These are phyloP conservation scores for Ploettnerulaceae sp. DNA, from an alignment of 2,329 filamentous ascomycete genomes.

Conservation along the genomic window DNA sequence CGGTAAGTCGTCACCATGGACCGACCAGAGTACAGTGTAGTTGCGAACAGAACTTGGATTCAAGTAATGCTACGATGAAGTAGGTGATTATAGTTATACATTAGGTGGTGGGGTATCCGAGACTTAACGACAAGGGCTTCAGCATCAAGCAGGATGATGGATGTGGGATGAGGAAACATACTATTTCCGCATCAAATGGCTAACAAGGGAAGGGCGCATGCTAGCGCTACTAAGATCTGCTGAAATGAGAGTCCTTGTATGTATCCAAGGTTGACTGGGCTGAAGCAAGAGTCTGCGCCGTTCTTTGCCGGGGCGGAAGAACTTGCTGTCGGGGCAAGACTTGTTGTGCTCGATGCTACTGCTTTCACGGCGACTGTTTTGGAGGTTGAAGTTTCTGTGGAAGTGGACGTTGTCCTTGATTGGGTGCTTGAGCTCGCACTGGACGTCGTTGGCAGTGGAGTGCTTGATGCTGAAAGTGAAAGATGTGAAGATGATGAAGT, in stretches of 20 bases:
- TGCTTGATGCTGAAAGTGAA: neutral
- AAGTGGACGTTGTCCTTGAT: no score
- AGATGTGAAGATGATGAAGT: neutral
- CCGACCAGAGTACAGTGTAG: neutral
- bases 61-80: neutral
- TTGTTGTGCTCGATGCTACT: no score
- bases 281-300: neutral
- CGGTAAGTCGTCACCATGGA: neutral
- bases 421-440: no score
- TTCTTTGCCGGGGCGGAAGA: neutral
- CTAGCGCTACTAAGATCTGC: neutral
- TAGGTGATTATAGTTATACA: no score
- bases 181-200: neutral
- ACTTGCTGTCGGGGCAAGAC: no score
- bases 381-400: no score
- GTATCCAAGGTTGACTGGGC: neutral
- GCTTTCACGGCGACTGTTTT: no score
- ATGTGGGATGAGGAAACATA: no score
- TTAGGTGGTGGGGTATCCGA: neutral
- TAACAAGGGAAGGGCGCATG: neutral
- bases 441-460: no score
- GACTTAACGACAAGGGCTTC: no score
- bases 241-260: neutral
- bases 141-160: neutral
- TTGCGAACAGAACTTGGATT: neutral